Conservation (phyloP, 495 filamentous ascomycete genomes). For the Parathielavia hyrcaniae region DNA sequence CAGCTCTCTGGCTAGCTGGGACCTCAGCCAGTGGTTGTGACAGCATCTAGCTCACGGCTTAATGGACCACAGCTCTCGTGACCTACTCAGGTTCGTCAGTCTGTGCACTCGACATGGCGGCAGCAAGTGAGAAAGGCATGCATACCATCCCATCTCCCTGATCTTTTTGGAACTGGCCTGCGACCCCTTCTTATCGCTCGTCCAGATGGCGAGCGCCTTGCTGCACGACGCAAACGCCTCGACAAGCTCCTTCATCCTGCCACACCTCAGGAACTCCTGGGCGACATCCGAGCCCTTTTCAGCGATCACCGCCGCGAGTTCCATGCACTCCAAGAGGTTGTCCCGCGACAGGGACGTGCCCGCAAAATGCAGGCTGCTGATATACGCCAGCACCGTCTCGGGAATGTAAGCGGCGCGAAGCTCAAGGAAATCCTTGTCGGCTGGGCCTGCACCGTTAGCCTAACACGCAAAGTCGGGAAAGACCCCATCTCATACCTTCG, state of each 20-base stretch:
- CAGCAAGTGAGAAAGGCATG: conserved; percentile 30
- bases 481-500: conserved; percentile 26
- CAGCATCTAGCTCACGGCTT: conserved; percentile 24
- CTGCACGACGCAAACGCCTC: conserved; percentile 66
- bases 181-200: conserved; percentile 43
- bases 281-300: conserved; percentile 60
- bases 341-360: conserved; percentile 59
- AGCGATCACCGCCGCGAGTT: conserved; percentile 62
- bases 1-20: not conserved
- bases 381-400: conserved; percentile 74
- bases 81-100: conserved; percentile 15
- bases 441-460: conserved; percentile 25
- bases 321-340: conserved; percentile 67
- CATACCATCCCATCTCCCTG: conserved; percentile 48
- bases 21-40: not conserved
- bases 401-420: conserved; percentile 73
- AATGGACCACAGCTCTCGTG: conserved; percentile 47
- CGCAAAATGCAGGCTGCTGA: conserved; percentile 63
- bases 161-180: conserved; percentile 47
- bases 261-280: conserved; percentile 55
- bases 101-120: not conserved
- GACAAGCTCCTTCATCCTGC: conserved; percentile 72
- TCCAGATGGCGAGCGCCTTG: conserved; percentile 63
- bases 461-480: not conserved
- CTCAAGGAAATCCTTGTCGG: conserved; percentile 40